These are phyloP conservation scores for Ogataea angusta DNA, from an alignment of 805 yeast species.

Conservation along the genomic window DNA sequence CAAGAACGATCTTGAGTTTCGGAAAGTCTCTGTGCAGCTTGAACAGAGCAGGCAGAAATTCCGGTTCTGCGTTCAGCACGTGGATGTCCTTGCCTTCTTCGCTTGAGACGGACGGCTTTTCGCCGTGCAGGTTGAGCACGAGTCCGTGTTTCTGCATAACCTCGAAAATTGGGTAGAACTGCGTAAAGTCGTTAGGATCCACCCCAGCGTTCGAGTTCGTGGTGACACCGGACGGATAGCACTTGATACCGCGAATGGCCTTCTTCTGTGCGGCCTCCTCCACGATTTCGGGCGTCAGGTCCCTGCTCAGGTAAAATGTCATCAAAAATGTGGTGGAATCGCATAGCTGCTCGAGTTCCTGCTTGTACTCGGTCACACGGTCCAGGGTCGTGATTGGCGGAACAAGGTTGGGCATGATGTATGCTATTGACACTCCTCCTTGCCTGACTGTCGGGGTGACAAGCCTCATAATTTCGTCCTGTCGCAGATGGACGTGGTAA, in stretches of 20 bases:
- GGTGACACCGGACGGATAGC: constrained; percentile 99
- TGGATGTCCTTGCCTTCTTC: constrained; percentile 61
- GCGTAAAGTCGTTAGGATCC: constrained; percentile 85
- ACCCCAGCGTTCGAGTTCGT: constrained; percentile 93
- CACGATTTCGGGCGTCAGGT: constrained; percentile 81
- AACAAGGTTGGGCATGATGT: constrained; percentile 92
- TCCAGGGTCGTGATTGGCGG: constrained; percentile 87
- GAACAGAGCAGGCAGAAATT: constrained; percentile 82
- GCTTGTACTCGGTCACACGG: constrained; percentile 67
- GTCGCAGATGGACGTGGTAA: constrained; percentile 94
- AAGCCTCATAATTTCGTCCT: constrained; percentile 87
- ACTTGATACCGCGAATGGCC: constrained; percentile 83
- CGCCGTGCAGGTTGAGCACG: constrained; percentile 92
- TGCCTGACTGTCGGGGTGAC: constrained; percentile 85
- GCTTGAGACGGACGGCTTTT: constrained; percentile 63
- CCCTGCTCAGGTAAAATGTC: constrained; percentile 80
- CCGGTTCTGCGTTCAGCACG: constrained; percentile 90
- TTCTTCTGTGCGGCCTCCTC: constrained; percentile 69
- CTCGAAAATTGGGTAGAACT: constrained; percentile 83
- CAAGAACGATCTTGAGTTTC: constrained; percentile 77
- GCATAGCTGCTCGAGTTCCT: constrained; percentile 56
- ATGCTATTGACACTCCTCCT: constrained; percentile 91
- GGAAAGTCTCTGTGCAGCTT: constrained; percentile 84
- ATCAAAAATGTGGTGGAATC: constrained; percentile 86
- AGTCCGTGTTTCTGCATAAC: constrained; percentile 79